Conservation (phyloP, 768 basidiomycete species). For the Macrolepiota dolichaula region DNA sequence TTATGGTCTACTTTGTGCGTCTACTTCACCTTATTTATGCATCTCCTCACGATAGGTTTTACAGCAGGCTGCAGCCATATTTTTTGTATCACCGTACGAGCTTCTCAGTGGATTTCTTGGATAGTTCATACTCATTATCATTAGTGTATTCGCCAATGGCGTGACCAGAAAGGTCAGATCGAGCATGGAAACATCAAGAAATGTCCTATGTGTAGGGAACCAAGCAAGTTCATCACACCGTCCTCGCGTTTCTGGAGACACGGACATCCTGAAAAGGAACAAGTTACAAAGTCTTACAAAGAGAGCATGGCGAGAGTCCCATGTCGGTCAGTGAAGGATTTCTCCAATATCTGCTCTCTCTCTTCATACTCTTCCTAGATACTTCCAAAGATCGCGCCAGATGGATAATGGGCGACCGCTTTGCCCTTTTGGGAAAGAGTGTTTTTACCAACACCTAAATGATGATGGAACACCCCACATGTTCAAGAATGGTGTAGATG, state of each 20-base stretch:
- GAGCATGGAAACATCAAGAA: slow-evolving; percentile 63
- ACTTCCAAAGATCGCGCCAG: slow-evolving; percentile 54
- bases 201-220: slow-evolving; percentile 73
- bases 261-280: slow-evolving; percentile 49
- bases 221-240: slow-evolving; percentile 68
- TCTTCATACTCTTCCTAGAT: slow-evolving; percentile 32
- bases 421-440: slow-evolving; percentile 80
- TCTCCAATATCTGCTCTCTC: not conserved
- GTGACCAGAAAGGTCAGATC: slow-evolving; percentile 53
- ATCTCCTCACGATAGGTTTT: not conserved
- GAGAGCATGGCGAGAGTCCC: slow-evolving; percentile 68
- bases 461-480: slow-evolving; percentile 60
- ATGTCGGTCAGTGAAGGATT: slow-evolving; percentile 49
- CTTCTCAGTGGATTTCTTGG: slow-evolving; percentile 2
- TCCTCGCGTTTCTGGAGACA: slow-evolving; percentile 66
- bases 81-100: slow-evolving; percentile 66
- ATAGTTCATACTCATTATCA: slow-evolving; percentile 5
- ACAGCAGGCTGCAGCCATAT: slow-evolving; percentile 73
- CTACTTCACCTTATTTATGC: not conserved
- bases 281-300: slow-evolving; percentile 56
- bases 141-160: slow-evolving; percentile 81
- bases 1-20: slow-evolving; percentile 66
- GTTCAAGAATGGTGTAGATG: slow-evolving; percentile 52
- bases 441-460: slow-evolving; percentile 74
- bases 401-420: slow-evolving; percentile 39